Conservation (phyloP, 768 basidiomycete species). For the Galerina marginata region DNA sequence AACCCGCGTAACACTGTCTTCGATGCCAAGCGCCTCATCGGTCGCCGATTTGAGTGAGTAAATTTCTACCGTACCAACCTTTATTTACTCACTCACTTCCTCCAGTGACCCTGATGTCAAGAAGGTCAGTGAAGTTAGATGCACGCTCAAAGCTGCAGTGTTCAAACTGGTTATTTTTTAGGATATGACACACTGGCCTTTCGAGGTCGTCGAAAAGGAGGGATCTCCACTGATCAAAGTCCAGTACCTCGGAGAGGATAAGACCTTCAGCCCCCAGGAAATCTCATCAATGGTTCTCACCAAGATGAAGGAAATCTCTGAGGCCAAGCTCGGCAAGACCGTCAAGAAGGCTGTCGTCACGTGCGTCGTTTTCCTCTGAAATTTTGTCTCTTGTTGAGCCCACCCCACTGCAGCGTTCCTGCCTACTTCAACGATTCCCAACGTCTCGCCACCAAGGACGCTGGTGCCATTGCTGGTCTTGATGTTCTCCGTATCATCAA, state of each 20-base stretch:
- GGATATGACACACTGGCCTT: conserved; percentile 98
- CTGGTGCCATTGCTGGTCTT: conserved; percentile 96
- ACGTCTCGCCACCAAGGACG: conserved; percentile 98
- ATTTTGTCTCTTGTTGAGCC: neutral
- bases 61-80: neutral
- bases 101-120: conserved; percentile 90
- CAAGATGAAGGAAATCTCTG: conserved; percentile 99
- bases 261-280: conserved; percentile 97
- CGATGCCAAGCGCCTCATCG: conserved; percentile 98
- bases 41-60: conserved; percentile 93
- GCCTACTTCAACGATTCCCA: conserved; percentile 99
- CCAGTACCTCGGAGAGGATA: conserved; percentile 92
- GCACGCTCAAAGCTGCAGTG: conserved; percentile 11
- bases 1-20: conserved; percentile 99
- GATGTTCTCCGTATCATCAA: conserved; percentile 99
- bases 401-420: conserved; percentile 68
- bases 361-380: conserved; percentile 52
- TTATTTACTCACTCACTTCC: conserved; percentile 11
- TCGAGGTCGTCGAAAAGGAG: conserved; percentile 94
- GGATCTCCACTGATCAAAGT: conserved; percentile 98
- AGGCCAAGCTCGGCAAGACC: conserved; percentile 97
- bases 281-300: conserved; percentile 99
- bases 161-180: conserved; percentile 32
- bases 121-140: conserved; percentile 56
- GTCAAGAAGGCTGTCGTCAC: conserved; percentile 99